Base-by-base conservation (phyloP, 306 rosid genomes). In the Rosa rugosa region DNA sequence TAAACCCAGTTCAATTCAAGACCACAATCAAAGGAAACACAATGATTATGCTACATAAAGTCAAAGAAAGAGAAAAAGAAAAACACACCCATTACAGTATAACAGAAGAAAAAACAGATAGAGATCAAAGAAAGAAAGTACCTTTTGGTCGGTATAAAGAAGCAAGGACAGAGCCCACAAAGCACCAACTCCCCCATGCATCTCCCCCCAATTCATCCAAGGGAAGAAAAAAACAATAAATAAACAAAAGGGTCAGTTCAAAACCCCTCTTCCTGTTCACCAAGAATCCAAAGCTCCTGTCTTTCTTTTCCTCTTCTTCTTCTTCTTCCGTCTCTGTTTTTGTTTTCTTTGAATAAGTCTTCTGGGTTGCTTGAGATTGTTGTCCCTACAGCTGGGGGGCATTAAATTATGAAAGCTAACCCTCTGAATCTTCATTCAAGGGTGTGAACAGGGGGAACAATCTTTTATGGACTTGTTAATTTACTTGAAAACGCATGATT, bases 201-300 rank as follows among this genome's bases (percentile, higher is more conserved):
- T 20, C 18, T 18, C 70, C 69, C 57, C 54, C 89, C 85, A 88
- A 80, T 87, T 85, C 87, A 73, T 73, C 70, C 80, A 31, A 81
- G 3, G 36, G 31, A n/a, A 76, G 73, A 25, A 38, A 79, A 14
- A 14, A 1, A 50, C 36, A 31, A 31, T 31, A 31, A 42, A 42
- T 42, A 54, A 54, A 54, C 60, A 54, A 83, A 73, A 20, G 41
- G 64, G 71, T 31, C 82, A 59, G 69, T 84, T 80, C 79, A 87
- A 85, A 22, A 22, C 8, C 22, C 23, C 83, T 78, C 85, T 75
- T 44, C 84, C 84, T 80, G 92, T 50, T 27, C 44, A 77, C 78
- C 84, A 86, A 89, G 97, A 89, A 92, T 92, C 96, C 97, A 82
- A 94, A 79, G 97, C 86, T 59, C 72, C 38, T 46, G 69, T 59